Evolutionary conservation across 108 stramenopile species (phyloP).

Genomic region (Stephanodiscus minutulus): DNA sequence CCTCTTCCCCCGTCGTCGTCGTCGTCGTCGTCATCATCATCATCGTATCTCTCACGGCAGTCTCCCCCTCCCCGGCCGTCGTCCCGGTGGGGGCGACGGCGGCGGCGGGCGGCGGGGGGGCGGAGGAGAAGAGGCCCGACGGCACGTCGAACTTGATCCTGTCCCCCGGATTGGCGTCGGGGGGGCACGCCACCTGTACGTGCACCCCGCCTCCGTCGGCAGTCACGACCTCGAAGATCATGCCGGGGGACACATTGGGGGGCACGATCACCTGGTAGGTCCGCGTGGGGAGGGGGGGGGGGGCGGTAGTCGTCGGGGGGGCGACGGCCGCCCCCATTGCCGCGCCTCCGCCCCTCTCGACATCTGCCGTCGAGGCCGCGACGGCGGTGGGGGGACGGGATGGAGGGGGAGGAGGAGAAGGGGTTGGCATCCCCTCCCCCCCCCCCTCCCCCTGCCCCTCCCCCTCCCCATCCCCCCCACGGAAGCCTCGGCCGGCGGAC

Average conservation of each 20-base stretch:
- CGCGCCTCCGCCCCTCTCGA: no score
- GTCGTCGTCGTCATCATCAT: background rate
- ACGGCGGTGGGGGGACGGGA: no score
- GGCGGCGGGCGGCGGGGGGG: background rate
- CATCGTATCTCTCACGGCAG: background rate
- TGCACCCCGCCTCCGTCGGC: constrained; percentile 78
- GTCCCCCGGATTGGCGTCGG: constrained; percentile 73
- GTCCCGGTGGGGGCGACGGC: background rate
- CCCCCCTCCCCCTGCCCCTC: no score
- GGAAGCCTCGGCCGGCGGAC: no score
- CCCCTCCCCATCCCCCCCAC: no score
- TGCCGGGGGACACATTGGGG: constrained; percentile 62
- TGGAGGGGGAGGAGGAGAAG: no score
- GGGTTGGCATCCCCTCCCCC: no score
- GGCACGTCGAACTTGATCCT: constrained; percentile 80
- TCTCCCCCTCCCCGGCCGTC: background rate
- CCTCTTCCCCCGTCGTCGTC: no score
- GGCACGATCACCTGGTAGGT: constrained; percentile 76
- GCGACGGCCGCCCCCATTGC: no score
- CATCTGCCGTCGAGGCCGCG: no score
- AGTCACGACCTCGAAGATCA: constrained; percentile 75
- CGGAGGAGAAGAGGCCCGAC: constrained; percentile 1
- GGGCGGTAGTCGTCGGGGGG: background rate
- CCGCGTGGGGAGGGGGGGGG: no score
- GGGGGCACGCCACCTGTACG: constrained; percentile 77